phyloP scores from a whole-genome alignment of 495 filamentous ascomycete genomes.

The Penicillium parvum region DNA sequence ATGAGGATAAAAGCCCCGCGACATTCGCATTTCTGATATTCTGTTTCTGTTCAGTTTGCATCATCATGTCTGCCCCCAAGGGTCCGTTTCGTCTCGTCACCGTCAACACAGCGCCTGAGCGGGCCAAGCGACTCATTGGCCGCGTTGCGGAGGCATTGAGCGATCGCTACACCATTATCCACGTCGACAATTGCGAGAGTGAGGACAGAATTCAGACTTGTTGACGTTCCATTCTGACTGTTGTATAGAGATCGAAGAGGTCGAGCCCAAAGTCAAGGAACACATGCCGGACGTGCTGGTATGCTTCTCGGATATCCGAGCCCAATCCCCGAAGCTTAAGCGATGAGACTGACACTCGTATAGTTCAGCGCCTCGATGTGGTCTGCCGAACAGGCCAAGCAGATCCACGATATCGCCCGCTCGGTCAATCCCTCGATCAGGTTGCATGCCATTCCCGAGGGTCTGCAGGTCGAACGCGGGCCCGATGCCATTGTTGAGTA shows the following conservation, averaged over 20 bases:
- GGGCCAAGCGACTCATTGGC: slow-evolving; percentile 58
- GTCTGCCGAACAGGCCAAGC: slow-evolving; percentile 52
- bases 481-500: slow-evolving; percentile 64
- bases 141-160: slow-evolving; percentile 54
- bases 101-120: slow-evolving; percentile 65
- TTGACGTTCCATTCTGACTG: slow-evolving; percentile 8
- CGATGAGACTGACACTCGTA: slow-evolving; percentile 4
- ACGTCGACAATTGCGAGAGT: slow-evolving; percentile 57
- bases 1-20: slow-evolving; percentile 17
- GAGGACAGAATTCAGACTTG: slow-evolving; percentile 14
- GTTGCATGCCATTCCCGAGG: slow-evolving; percentile 58
- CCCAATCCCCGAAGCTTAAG: neutral
- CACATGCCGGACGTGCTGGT: slow-evolving; percentile 50
- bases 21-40: slow-evolving; percentile 3
- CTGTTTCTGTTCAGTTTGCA: neutral
- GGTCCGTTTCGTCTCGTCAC: slow-evolving; percentile 61
- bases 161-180: slow-evolving; percentile 55
- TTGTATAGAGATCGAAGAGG: slow-evolving; percentile 45
- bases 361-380: slow-evolving; percentile 69
- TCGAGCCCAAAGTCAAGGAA: slow-evolving; percentile 45
- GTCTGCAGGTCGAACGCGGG: slow-evolving; percentile 59
- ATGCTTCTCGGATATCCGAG: slow-evolving; percentile 20
- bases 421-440: slow-evolving; percentile 48
- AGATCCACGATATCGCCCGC: slow-evolving; percentile 53
- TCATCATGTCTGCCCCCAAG: slow-evolving; percentile 44